phyloP scores from a whole-genome alignment of 2,329 filamentous ascomycete genomes.

The Malbranchea zuffiana region DNA sequence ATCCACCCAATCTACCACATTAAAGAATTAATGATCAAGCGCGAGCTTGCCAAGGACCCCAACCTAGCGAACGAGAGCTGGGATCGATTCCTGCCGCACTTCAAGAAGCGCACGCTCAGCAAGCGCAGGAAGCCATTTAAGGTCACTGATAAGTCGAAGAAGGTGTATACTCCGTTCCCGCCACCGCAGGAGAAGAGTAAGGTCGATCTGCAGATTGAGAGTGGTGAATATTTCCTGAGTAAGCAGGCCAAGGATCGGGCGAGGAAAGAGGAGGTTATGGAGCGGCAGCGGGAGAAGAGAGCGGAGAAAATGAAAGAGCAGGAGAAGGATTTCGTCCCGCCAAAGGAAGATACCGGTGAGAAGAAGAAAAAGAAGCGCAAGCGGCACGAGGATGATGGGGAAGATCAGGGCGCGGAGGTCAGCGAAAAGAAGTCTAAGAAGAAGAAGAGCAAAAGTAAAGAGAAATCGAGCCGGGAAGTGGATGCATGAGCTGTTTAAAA shows the following conservation, averaged over 20 bases:
- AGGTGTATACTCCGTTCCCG: conserved; percentile 93
- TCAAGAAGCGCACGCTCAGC: conserved; percentile 85
- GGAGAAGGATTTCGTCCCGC: conserved; percentile 76
- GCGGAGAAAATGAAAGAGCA: conserved; percentile 77
- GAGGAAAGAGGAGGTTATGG: conserved; percentile 65
- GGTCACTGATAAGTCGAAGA: conserved; percentile 87
- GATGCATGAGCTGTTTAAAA: background rate
- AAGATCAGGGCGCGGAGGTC: conserved; percentile 36
- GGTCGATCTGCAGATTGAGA: conserved; percentile 95
- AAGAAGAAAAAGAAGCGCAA: conserved; percentile 37
- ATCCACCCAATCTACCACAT: conserved; percentile 85
- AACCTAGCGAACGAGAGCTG: conserved; percentile 79
- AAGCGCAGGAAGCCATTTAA: conserved; percentile 72
- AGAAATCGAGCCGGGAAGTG: background rate
- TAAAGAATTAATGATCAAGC: conserved; percentile 91
- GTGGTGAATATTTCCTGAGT: conserved; percentile 88
- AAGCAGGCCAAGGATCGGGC: conserved; percentile 86
- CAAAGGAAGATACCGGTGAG: conserved; percentile 56
- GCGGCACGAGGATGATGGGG: conserved; percentile 15
- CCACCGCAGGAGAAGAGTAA: conserved; percentile 98
- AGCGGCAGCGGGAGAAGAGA: conserved; percentile 78
- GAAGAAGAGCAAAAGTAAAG: conserved; percentile 20
- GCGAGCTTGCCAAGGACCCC: conserved; percentile 80
- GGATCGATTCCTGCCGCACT: conserved; percentile 93
- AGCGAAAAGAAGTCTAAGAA: conserved; percentile 41